A percentile compares a stretch with the other conserved stretches of the same genome.
Conservation (phyloP, 2,329 filamentous ascomycete genomes). For the Madurella mycetomatis region DNA sequence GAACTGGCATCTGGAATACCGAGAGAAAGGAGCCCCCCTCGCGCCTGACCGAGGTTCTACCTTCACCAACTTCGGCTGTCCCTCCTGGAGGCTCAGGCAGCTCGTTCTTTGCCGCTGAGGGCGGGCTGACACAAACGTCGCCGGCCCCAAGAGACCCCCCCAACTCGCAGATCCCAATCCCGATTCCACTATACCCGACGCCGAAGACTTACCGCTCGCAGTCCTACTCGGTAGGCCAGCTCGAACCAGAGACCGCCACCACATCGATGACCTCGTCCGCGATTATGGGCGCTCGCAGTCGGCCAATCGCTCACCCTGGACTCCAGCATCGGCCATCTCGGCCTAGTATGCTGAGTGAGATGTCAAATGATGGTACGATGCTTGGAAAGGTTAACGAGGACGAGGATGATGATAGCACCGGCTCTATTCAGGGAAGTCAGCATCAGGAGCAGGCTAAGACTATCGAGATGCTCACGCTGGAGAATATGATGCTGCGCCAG, state of each 20-base stretch:
- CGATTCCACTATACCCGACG: slow-evolving; percentile 82
- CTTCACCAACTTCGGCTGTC: slow-evolving; percentile 64
- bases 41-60: slow-evolving; percentile 68
- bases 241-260: slow-evolving; percentile 61
- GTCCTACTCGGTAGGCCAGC: slow-evolving; percentile 91
- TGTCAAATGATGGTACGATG: slow-evolving; percentile 59
- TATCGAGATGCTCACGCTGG: slow-evolving; percentile 58
- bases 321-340: slow-evolving; percentile 78
- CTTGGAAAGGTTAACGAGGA: slow-evolving; percentile 67
- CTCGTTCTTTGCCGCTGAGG: slow-evolving; percentile 49
- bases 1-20: slow-evolving; percentile 76
- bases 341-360: slow-evolving; percentile 70
- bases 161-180: slow-evolving; percentile 71
- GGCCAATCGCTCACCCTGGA: slow-evolving; percentile 56
- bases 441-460: slow-evolving; percentile 57
- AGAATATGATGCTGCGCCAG: slow-evolving; percentile 58
- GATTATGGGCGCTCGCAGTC: slow-evolving; percentile 48
- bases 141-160: slow-evolving; percentile 49
- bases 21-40: slow-evolving; percentile 74
- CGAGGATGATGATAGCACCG: slow-evolving; percentile 53
- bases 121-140: slow-evolving; percentile 44
- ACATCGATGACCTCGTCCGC: slow-evolving; percentile 44
- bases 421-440: slow-evolving; percentile 50
- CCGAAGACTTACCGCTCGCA: slow-evolving; percentile 93
- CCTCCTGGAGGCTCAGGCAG: slow-evolving; percentile 41